Conservation (phyloP, 2,329 filamentous ascomycete species). For the Calonectria pteridis region DNA sequence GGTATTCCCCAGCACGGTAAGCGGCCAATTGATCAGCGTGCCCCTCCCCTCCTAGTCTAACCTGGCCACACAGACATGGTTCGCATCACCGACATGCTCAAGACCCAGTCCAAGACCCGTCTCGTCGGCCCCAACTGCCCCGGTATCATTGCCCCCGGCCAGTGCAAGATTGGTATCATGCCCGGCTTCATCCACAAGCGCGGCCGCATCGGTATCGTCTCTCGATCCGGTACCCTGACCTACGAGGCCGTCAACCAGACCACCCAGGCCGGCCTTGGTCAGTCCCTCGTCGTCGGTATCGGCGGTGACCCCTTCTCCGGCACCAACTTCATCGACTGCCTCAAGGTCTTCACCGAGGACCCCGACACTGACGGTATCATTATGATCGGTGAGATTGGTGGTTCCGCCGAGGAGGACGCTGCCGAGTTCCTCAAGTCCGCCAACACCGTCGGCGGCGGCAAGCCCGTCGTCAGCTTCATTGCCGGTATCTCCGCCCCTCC, state of each 20-base stretch:
- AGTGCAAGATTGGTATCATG: slow-evolving; percentile 99
- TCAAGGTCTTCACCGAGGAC: slow-evolving; percentile 96
- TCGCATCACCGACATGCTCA: slow-evolving; percentile 97
- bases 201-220: slow-evolving; percentile 98
- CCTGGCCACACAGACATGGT: slow-evolving; percentile 82
- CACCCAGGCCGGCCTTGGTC: slow-evolving; percentile 94
- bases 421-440: slow-evolving; percentile 94
- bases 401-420: slow-evolving; percentile 96
- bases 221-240: slow-evolving; percentile 96
- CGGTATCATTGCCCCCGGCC: slow-evolving; percentile 92
- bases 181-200: slow-evolving; percentile 99
- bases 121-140: slow-evolving; percentile 98
- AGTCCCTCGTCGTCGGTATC: slow-evolving; percentile 98
- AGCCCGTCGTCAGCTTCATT: slow-evolving; percentile 98
- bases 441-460: slow-evolving; percentile 86
- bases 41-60: slow-evolving; percentile 26
- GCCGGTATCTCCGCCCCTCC: slow-evolving; percentile 98
- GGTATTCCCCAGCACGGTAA: slow-evolving; percentile 96
- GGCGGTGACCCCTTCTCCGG: slow-evolving; percentile 98
- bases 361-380: slow-evolving; percentile 98
- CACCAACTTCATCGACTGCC: slow-evolving; percentile 99
- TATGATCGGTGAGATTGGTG: slow-evolving; percentile 99
- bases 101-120: slow-evolving; percentile 96
- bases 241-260: slow-evolving; percentile 99
- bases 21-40: slow-evolving; percentile 45